Evolutionary conservation across 78 protist genomes (phyloP).

Genomic region (Polysphondylium violaceum): DNA sequence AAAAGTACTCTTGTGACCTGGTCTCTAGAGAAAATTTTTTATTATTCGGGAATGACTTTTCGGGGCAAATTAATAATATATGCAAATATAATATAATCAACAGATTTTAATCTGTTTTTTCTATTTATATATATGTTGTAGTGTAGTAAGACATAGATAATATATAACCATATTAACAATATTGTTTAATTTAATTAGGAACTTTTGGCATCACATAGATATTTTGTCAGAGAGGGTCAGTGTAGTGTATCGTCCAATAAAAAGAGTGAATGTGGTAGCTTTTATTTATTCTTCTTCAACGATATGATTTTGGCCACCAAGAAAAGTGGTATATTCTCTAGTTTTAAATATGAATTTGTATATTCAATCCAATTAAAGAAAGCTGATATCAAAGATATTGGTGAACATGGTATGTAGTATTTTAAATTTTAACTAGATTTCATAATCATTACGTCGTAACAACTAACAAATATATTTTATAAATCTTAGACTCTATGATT

Average conservation of each 20-base stretch:
- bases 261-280: constrained; percentile 58
- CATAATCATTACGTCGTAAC: not conserved
- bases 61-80: too few relatives aligned
- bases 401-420: constrained; percentile 45
- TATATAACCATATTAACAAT: too few relatives aligned
- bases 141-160: too few relatives aligned
- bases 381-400: constrained; percentile 58
- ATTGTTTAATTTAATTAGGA: constrained; percentile 37
- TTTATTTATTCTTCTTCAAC: constrained; percentile 36
- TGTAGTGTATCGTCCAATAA: constrained; percentile 41
- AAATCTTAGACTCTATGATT: constrained; percentile 37
- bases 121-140: too few relatives aligned
- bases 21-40: too few relatives aligned
- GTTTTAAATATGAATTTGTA: constrained; percentile 36
- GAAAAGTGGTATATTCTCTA: constrained; percentile 48
- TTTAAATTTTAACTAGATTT: not conserved
- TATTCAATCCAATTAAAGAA: constrained; percentile 29
- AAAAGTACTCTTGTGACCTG: too few relatives aligned
- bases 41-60: too few relatives aligned
- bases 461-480: not conserved
- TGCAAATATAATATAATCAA: too few relatives aligned
- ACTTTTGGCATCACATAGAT: constrained; percentile 72
- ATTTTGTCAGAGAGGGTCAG: constrained; percentile 32
- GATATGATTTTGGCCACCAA: constrained; percentile 55
- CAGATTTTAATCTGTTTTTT: too few relatives aligned